Evolutionary conservation across 352 stramenopile species (phyloP).

Genomic region (Phytopythium sindhum): DNA sequence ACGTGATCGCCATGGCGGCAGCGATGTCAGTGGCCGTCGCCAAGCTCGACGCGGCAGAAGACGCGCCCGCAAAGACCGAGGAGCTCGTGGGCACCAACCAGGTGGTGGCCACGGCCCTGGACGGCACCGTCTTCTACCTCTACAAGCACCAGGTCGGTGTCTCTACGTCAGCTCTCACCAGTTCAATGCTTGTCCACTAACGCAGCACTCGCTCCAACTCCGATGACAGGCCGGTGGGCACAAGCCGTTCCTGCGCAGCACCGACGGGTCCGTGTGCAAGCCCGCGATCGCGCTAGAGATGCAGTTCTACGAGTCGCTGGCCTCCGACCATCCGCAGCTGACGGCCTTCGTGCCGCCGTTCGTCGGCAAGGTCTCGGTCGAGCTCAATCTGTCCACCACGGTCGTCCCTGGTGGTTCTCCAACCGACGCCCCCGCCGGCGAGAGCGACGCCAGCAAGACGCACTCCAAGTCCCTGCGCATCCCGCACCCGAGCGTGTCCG

Average conservation of each 20-base stretch:
- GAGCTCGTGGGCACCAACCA: conserved; percentile 39
- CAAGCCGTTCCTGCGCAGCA: conserved; percentile 66
- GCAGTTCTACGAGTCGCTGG: conserved; percentile 69
- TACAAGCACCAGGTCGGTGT: conserved; percentile 72
- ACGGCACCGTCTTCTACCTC: conserved; percentile 73
- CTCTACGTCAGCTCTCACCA: conserved; percentile 1
- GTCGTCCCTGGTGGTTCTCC: background rate
- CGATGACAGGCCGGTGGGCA: conserved; percentile 53
- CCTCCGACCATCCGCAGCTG: conserved; percentile 46
- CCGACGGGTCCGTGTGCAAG: conserved; percentile 70
- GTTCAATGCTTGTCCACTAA: background rate
- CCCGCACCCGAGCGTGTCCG: conserved; percentile 8
- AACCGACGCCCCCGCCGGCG: background rate
- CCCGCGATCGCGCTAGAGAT: conserved; percentile 68
- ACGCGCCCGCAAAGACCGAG: background rate
- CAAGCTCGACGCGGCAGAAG: background rate
- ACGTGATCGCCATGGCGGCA: background rate
- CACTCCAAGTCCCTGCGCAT: conserved; percentile 13
- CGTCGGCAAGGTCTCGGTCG: conserved; percentile 60
- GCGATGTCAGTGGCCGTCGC: background rate
- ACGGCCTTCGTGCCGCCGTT: conserved; percentile 67
- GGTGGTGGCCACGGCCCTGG: conserved; percentile 56
- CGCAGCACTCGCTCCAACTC: background rate
- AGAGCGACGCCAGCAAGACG: background rate
- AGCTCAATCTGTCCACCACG: conserved; percentile 24